A percentile compares a stretch with the other conserved stretches of the same genome.
phyloP scores from a whole-genome alignment of 1,139 yeast genomes.

The Candida sp. region DNA sequence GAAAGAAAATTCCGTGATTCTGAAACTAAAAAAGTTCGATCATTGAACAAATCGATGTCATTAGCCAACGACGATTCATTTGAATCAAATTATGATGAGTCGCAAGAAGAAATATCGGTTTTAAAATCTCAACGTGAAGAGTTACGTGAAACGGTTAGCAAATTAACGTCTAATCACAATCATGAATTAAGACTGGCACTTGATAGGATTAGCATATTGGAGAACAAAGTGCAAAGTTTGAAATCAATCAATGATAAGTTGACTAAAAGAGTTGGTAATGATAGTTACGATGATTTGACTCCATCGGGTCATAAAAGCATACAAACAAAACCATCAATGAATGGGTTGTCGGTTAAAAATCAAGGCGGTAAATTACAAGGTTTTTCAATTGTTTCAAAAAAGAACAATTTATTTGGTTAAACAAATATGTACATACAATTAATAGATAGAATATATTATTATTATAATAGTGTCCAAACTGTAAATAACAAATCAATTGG shows the following conservation, averaged over 20 bases:
- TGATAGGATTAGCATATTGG: slow-evolving; percentile 43
- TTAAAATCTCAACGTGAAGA: slow-evolving; percentile 56
- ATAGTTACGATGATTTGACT: not conserved
- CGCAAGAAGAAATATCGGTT: slow-evolving; percentile 27
- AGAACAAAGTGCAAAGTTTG: slow-evolving; percentile 33
- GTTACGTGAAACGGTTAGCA: slow-evolving; percentile 50
- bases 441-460: not conserved
- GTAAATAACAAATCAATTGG: too few species aligned
- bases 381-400: slow-evolving; percentile 39
- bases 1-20: slow-evolving; percentile 21
- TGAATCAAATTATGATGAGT: slow-evolving; percentile 14
- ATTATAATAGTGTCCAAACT: not conserved
- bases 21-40: not conserved
- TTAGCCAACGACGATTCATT: slow-evolving; percentile 3
- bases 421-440: slow-evolving; percentile 5
- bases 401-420: slow-evolving; percentile 27
- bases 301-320: slow-evolving; percentile 4
- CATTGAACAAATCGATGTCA: slow-evolving; percentile 6
- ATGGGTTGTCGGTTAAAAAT: slow-evolving; percentile 4
- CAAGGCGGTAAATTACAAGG: slow-evolving; percentile 43
- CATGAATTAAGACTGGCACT: slow-evolving; percentile 35
- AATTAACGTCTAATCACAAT: slow-evolving; percentile 32
- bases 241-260: slow-evolving; percentile 33
- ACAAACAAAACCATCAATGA: not conserved
- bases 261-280: slow-evolving; percentile 18